phyloP scores from a whole-genome alignment of 2,329 filamentous ascomycete genomes.

The Fusarium sp. region DNA sequence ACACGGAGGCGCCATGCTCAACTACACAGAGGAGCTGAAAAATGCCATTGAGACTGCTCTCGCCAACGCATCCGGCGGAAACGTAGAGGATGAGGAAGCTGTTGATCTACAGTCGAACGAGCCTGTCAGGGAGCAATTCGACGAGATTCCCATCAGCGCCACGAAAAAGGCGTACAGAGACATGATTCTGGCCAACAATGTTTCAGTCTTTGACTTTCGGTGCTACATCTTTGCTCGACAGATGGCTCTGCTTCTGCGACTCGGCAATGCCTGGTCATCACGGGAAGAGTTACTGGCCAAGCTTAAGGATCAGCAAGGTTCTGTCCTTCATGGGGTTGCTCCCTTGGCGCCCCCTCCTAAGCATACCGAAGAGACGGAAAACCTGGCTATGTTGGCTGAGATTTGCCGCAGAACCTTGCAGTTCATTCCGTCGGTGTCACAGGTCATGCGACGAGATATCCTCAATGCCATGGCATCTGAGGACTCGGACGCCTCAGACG shows the following conservation, averaged over 20 bases:
- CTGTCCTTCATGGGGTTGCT: conserved; percentile 71
- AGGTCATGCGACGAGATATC: conserved; percentile 85
- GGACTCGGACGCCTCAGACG: conserved; percentile 52
- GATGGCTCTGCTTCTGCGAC: conserved; percentile 83
- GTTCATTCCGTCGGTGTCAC: conserved; percentile 86
- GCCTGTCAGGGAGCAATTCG: conserved; percentile 58
- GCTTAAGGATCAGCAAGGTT: conserved; percentile 74
- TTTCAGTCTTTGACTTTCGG: conserved; percentile 95
- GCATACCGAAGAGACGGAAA: conserved; percentile 76
- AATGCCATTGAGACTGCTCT: conserved; percentile 69
- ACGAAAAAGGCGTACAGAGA: conserved; percentile 88
- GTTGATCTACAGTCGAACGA: conserved; percentile 67
- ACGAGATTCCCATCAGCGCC: conserved; percentile 74
- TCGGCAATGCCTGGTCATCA: conserved; percentile 81
- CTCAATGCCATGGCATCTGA: conserved; percentile 70
- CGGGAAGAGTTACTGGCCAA: conserved; percentile 74
- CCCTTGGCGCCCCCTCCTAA: conserved; percentile 65
- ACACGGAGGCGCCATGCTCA: conserved; percentile 80
- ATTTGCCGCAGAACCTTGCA: conserved; percentile 86
- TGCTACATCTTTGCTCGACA: conserved; percentile 95
- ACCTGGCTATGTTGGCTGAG: conserved; percentile 86
- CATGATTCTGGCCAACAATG: conserved; percentile 93
- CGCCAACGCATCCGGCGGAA: conserved; percentile 53
- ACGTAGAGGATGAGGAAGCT: conserved; percentile 58
- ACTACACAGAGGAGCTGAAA: conserved; percentile 82